Percentiles rank a stretch among this genome's conserved stretches.
phyloP scores from a whole-genome alignment of 768 basidiomycete genomes.

The Tylopilus felleus region DNA sequence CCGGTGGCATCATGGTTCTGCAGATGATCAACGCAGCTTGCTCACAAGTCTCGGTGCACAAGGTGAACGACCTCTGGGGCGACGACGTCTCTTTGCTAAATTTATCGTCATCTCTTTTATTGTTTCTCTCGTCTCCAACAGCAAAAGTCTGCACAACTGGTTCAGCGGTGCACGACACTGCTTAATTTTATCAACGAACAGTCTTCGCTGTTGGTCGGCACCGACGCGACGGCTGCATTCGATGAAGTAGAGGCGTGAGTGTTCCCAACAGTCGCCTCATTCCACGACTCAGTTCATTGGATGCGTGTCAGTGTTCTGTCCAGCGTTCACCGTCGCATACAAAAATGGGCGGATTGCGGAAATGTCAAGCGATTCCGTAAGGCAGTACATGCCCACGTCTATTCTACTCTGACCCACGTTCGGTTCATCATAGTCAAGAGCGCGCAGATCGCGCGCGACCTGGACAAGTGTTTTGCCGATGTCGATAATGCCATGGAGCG shows the following conservation, averaged over 20 bases:
- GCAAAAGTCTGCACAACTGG: constrained; percentile 43
- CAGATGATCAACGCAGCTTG: constrained; percentile 46
- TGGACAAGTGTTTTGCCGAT: constrained; percentile 42
- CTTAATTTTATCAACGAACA: constrained; percentile 41
- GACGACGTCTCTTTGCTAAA: background rate
- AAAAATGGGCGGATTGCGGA: constrained; percentile 39
- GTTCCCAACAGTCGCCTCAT: background rate
- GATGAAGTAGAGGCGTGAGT: constrained; percentile 47
- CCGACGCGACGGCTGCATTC: constrained; percentile 36
- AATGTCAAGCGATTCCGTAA: constrained; percentile 39
- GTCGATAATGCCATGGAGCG: constrained; percentile 40
- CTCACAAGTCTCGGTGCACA: constrained; percentile 45
- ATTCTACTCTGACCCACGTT: constrained; percentile 3
- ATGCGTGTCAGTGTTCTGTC: constrained; percentile 37
- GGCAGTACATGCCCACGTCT: constrained; percentile 8
- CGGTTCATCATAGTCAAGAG: constrained; percentile 37
- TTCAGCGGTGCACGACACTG: constrained; percentile 40
- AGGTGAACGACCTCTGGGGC: constrained; percentile 34
- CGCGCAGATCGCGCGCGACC: constrained; percentile 43
- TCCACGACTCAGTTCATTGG: background rate
- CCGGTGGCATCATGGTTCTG: constrained; percentile 41
- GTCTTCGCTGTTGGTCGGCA: constrained; percentile 36
- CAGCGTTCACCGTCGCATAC: constrained; percentile 37
- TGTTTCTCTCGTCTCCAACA: constrained; percentile 15
- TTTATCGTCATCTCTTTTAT: background rate